A percentile compares a stretch with the other conserved stretches of the same genome.
phyloP scores from a whole-genome alignment of 2,329 filamentous ascomycete genomes.

The Cercospora brassicicola region DNA sequence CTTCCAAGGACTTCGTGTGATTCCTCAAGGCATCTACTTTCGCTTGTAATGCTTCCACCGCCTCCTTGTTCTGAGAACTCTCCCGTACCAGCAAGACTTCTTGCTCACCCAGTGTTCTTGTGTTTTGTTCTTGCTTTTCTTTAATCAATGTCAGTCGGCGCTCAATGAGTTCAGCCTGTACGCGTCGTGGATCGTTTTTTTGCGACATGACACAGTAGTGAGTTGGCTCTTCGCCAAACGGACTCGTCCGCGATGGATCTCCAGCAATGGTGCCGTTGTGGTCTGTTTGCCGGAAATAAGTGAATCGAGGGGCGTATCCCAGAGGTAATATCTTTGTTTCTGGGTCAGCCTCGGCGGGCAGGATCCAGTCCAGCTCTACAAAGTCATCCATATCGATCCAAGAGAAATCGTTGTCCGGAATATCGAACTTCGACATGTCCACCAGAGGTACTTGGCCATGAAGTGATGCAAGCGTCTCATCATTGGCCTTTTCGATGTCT shows the following conservation, averaged over 20 bases:
- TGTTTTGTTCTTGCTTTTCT: slow-evolving; percentile 73
- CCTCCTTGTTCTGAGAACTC: slow-evolving; percentile 47
- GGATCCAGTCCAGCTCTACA: slow-evolving; percentile 93
- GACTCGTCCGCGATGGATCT: slow-evolving; percentile 79
- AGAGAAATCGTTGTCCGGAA: slow-evolving; percentile 89
- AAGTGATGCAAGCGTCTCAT: slow-evolving; percentile 60
- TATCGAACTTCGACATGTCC: slow-evolving; percentile 83
- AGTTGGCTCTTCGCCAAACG: slow-evolving; percentile 89
- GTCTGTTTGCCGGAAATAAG: slow-evolving; percentile 96
- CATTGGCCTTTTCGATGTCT: slow-evolving; percentile 66
- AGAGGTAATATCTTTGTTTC: slow-evolving; percentile 92
- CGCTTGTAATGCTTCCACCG: slow-evolving; percentile 55
- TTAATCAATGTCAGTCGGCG: slow-evolving; percentile 76
- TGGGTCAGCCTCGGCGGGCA: slow-evolving; percentile 84
- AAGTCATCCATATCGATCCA: slow-evolving; percentile 99
- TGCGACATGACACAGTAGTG: slow-evolving; percentile 91
- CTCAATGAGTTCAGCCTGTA: slow-evolving; percentile 83
- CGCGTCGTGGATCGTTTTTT: slow-evolving; percentile 72
- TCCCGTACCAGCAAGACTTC: slow-evolving; percentile 63
- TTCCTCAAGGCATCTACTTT: slow-evolving; percentile 58
- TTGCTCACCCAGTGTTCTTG: slow-evolving; percentile 69
- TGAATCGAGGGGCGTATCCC: slow-evolving; percentile 89
- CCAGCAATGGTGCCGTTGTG: slow-evolving; percentile 76
- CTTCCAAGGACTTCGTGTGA: slow-evolving; percentile 58
- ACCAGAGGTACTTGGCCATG: slow-evolving; percentile 54